phyloP scores from a whole-genome alignment of 192 early-diverging fungal genomes.

The Ambispora gerdemannii region DNA sequence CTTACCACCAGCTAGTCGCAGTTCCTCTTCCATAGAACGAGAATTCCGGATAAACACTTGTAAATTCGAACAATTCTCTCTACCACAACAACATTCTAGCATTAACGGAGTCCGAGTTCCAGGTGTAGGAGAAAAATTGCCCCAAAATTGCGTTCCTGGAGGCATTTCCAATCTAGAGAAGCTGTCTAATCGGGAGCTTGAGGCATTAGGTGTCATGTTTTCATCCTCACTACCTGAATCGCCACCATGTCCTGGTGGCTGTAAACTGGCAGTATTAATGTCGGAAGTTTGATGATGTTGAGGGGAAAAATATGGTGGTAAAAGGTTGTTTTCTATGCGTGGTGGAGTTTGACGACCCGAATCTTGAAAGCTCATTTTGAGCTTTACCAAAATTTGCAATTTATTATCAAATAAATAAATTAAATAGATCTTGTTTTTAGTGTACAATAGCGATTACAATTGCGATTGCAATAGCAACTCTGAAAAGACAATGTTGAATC shows the following conservation, averaged over 20 bases:
- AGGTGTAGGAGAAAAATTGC: slow-evolving; percentile 10
- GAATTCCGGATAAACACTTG: background rate
- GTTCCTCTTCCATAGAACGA: slow-evolving; percentile 37
- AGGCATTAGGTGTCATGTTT: background rate
- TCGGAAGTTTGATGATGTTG: background rate
- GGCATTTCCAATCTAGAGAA: slow-evolving; percentile 1
- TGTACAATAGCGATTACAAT: no score
- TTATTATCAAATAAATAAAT: no score
- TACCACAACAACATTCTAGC: slow-evolving; percentile 34
- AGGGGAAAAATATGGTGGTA: background rate
- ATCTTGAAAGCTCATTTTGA: background rate
- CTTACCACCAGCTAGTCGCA: slow-evolving; percentile 45
- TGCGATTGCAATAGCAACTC: no score
- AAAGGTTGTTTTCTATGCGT: background rate
- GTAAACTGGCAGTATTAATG: background rate
- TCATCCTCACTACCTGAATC: slow-evolving; percentile 16
- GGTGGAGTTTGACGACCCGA: background rate
- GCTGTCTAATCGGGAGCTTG: slow-evolving; percentile 16
- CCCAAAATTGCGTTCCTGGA: slow-evolving; percentile 13
- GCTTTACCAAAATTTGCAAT: no score
- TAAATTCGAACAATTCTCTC: slow-evolving; percentile 23
- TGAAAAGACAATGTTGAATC: no score
- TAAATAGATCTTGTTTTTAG: no score
- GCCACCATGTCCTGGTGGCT: background rate
- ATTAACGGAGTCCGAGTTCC: slow-evolving; percentile 9